phyloP scores from a whole-genome alignment of 2,329 filamentous ascomycete genomes.

The Botrytis deweyae region DNA sequence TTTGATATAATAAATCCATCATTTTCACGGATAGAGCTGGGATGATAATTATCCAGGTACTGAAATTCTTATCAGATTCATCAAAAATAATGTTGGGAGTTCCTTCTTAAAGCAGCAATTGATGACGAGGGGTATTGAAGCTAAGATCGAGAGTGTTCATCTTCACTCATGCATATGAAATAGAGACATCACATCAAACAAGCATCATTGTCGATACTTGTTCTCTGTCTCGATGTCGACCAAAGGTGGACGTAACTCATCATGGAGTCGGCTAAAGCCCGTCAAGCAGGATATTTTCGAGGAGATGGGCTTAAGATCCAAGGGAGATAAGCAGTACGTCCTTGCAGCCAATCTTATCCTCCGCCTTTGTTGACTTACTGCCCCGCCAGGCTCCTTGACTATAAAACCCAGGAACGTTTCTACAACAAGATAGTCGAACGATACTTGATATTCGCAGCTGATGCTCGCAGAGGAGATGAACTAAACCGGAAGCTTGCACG shows the following conservation, averaged over 20 bases:
- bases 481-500: conserved; percentile 74
- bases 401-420: conserved; percentile 78
- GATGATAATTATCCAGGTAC: neutral
- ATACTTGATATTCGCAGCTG: conserved; percentile 86
- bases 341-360: neutral
- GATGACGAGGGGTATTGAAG: conserved; percentile 7
- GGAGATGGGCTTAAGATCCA: conserved; percentile 80
- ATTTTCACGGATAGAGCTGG: neutral
- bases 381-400: conserved; percentile 61
- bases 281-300: conserved; percentile 75
- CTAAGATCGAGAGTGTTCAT: conserved; percentile 7
- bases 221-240: conserved; percentile 32
- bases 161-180: neutral
- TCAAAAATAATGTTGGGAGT: conserved; percentile 15
- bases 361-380: conserved; percentile 25
- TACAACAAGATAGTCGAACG: conserved; percentile 84
- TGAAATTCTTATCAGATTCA: conserved; percentile 3
- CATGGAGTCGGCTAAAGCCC: conserved; percentile 72
- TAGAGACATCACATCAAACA: neutral
- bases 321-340: conserved; percentile 78
- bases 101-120: conserved; percentile 19
- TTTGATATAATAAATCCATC: neutral
- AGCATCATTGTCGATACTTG: conserved; percentile 1
- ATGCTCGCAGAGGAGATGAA: conserved; percentile 67
- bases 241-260: conserved; percentile 42